Evolutionary conservation across 805 yeast genomes (phyloP).

Genomic region (Ascoidea rubescens): DNA sequence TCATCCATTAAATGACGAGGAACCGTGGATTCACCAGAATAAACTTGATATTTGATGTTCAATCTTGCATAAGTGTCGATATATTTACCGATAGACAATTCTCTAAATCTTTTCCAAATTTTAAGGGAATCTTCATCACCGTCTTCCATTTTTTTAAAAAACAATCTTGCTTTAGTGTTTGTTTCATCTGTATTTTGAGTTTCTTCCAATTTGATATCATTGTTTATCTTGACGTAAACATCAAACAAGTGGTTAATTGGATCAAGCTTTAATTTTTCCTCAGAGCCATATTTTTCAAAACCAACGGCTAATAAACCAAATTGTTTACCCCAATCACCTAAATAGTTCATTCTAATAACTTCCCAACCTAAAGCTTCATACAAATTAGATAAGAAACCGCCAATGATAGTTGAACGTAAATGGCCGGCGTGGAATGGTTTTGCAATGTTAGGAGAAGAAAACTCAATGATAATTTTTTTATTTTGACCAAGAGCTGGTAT

Average conservation of each 20-base stretch:
- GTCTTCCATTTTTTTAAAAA: constrained; percentile 84
- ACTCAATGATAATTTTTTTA: constrained; percentile 69
- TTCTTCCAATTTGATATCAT: constrained; percentile 50
- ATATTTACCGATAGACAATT: constrained; percentile 77
- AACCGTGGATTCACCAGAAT: constrained; percentile 95
- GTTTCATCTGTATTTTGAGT: constrained; percentile 32
- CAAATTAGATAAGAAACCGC: constrained; percentile 84
- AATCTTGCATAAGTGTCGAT: constrained; percentile 81
- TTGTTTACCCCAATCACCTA: constrained; percentile 99
- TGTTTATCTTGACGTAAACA: constrained; percentile 79
- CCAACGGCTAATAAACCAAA: constrained; percentile 94
- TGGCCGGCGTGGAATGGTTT: constrained; percentile 99
- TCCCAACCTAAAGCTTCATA: constrained; percentile 87
- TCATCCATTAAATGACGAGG: constrained; percentile 54
- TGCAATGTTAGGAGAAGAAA: constrained; percentile 96
- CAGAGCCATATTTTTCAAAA: constrained; percentile 72
- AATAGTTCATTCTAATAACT: constrained; percentile 83
- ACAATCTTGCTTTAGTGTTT: constrained; percentile 75
- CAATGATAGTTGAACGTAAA: constrained; percentile 92
- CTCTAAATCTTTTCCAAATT: constrained; percentile 82
- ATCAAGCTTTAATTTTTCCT: constrained; percentile 51
- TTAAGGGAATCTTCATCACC: constrained; percentile 72
- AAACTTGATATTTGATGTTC: constrained; percentile 75
- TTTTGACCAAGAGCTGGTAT: constrained; percentile 52
- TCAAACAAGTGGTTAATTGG: constrained; percentile 93